phyloP scores from a whole-genome alignment of 2,329 filamentous ascomycete genomes.

The Moelleriella libera region DNA sequence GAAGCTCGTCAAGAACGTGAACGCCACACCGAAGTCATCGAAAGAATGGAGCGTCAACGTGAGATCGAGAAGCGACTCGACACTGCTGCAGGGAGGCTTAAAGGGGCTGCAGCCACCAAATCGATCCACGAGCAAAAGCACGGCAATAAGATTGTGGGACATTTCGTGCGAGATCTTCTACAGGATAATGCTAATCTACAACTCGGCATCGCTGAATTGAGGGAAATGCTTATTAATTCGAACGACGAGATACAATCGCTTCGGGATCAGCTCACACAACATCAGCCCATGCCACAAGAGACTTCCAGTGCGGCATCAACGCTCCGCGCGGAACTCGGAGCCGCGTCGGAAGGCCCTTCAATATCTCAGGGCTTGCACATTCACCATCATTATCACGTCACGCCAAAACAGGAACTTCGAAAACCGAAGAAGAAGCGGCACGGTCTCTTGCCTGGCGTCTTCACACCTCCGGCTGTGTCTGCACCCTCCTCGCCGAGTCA shows the following conservation, averaged over 20 bases:
- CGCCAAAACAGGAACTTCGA: conserved; percentile 44
- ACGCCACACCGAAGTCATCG: conserved; percentile 66
- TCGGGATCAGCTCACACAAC: conserved; percentile 65
- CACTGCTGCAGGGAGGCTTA: conserved; percentile 64
- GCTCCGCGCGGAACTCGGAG: conserved; percentile 58
- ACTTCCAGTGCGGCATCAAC: conserved; percentile 30
- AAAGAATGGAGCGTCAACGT: conserved; percentile 71
- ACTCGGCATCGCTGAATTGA: conserved; percentile 76
- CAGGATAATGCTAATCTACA: conserved; percentile 93
- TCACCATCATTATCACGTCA: conserved; percentile 83
- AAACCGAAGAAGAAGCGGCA: conserved; percentile 62
- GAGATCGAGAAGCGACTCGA: conserved; percentile 71
- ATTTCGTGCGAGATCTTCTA: conserved; percentile 90
- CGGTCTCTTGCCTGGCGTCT: conserved; percentile 43
- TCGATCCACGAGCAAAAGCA: conserved; percentile 44
- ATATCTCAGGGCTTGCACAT: conserved; percentile 70
- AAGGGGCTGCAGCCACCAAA: conserved; percentile 62
- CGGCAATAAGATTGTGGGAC: conserved; percentile 65
- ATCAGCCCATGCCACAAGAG: conserved; percentile 48
- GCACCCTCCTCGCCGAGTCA: conserved; percentile 20
- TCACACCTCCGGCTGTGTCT: conserved; percentile 37
- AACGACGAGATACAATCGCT: conserved; percentile 88
- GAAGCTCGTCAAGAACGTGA: conserved; percentile 71
- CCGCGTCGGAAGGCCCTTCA: conserved; percentile 21
- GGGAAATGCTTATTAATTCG: conserved; percentile 79